These are phyloP conservation scores for Pseudoscleropodium purum DNA, from an alignment of 225 moss, liverwort and hornwort species.

Conservation along the genomic window DNA sequence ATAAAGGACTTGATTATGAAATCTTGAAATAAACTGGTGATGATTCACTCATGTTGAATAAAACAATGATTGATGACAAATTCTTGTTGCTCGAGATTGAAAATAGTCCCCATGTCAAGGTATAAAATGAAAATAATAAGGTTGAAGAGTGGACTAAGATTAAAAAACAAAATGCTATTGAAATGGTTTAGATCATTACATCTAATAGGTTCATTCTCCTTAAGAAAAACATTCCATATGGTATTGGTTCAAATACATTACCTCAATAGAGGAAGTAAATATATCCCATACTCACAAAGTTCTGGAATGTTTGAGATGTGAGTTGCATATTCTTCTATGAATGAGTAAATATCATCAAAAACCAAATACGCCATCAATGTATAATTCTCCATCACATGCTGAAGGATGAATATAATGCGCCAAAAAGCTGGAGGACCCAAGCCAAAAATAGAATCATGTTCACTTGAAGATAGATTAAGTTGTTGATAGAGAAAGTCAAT, in stretches of 20 bases:
- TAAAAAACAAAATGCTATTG: background rate
- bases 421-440: too few relatives aligned
- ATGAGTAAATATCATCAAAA: background rate
- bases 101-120: background rate
- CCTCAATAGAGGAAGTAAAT: too few relatives aligned
- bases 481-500: background rate
- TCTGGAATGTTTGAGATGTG: too few relatives aligned
- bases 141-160: background rate
- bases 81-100: background rate
- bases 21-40: background rate
- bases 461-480: background rate
- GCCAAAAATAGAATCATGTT: fast-evolving
- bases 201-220: background rate
- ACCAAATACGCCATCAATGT: background rate
- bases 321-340: too few relatives aligned
- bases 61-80: background rate
- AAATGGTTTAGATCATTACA: background rate
- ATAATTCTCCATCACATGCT: background rate
- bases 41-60: background rate
- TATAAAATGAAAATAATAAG: background rate
- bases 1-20: background rate
- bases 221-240: fast-evolving
- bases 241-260: background rate
- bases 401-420: background rate
- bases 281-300: too few relatives aligned